Evolutionary conservation across 2,329 filamentous ascomycete species (phyloP), one percentile per base, ranked within the genome.

Genomic region (Aschersonia sp.): DNA sequence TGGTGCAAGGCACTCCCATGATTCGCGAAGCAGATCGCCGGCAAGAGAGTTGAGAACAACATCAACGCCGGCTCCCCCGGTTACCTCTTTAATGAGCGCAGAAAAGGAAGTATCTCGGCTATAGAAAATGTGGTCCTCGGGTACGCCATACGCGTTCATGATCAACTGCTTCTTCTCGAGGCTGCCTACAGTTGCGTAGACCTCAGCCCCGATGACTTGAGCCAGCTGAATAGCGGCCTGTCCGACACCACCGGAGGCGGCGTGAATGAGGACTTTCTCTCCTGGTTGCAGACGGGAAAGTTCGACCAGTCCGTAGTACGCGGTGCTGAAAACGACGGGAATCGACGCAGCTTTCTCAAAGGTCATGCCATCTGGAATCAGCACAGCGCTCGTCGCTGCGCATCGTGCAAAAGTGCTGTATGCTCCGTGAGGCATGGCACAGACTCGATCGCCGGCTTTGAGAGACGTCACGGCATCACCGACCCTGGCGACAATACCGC

Each of bases 51-150:
- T 66, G 55, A 89, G 80, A 11, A 84, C 81, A 0, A 79, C 78
- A 62, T 89, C 84, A 1, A 82, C 82, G 9, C 84, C 84, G 4
- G 55, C 61, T 10, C 73, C 74, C 1, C 50, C 48, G 0, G 65
- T 68, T 2, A 52, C 53, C 29, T 54, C 46, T 31, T 48, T 39
- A n/a, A 52, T 6, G 30, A 49, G 45, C 2, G 48, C 44, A 1
- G 48, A 52, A 30, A 63, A 62, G 12, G 50, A 51, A 5, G 50
- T 40, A 32, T 58, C 54, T 32, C 57, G 49, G 37, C 52, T 57
- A 45, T 55, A 58, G 45, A 62, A 59, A 31, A 62, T 57, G 32
- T 48, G 57, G 41, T 59, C 56, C 4, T 61, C 56, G 0, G 63
- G 57, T 5, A 74, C 59, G 2, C 59, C 60, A 46, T 65, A 71